Conservation (phyloP, 345 rosid species). For the Kernera saxatilis region DNA sequence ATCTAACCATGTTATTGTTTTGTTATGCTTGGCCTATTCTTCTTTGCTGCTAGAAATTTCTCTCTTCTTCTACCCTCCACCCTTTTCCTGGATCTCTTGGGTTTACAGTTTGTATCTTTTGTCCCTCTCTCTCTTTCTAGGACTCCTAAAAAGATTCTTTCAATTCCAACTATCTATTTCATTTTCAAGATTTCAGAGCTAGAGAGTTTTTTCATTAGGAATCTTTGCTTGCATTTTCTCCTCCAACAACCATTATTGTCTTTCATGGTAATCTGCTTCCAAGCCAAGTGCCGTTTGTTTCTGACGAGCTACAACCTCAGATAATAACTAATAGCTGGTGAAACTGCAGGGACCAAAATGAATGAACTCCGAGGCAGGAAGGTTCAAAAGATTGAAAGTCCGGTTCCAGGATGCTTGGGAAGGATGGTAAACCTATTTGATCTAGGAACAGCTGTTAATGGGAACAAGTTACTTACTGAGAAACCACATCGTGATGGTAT, state of each 20-base stretch:
- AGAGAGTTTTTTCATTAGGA: neutral
- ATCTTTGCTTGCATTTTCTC: neutral
- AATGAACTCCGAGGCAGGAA: slow-evolving; percentile 45
- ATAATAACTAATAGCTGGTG: slow-evolving; percentile 8
- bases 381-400: slow-evolving; percentile 47
- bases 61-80: neutral
- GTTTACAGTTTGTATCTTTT: neutral
- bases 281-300: neutral
- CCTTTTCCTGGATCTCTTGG: neutral
- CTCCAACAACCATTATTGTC: neutral
- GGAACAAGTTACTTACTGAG: slow-evolving; percentile 41
- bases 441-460: slow-evolving; percentile 46
- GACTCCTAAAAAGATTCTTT: neutral
- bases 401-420: slow-evolving; percentile 58
- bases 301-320: neutral
- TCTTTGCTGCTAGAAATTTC: slow-evolving; percentile 10
- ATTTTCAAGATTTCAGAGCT: neutral
- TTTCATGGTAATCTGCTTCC: neutral
- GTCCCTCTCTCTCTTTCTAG: neutral
- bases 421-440: slow-evolving; percentile 64
- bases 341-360: slow-evolving; percentile 53
- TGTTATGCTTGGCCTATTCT: slow-evolving; percentile 13
- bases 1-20: neutral
- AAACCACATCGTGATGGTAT: slow-evolving; percentile 61
- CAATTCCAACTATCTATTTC: neutral